Base-by-base conservation (phyloP, 805 yeast species). In the Maudiozyma barnettii region DNA sequence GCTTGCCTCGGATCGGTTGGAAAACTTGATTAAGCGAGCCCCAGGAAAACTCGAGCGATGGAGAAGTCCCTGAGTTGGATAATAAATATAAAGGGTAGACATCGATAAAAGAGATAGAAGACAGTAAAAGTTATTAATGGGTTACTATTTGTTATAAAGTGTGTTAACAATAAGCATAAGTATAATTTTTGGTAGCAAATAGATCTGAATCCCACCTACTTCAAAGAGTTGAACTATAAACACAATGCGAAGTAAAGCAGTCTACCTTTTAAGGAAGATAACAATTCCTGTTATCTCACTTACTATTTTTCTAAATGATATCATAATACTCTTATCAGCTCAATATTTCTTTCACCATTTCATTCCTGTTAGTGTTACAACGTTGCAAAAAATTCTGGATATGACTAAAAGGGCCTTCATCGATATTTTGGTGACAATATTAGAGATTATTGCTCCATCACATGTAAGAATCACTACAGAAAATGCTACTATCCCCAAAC, bases 381-480 rank as follows among this genome's bases (percentile, higher is more conserved):
- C 65, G 42, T 56, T 65, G 35, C 75, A 75, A 50, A 68, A 68
- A 3, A 54, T 74, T 49, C 56, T 82, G 38, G 72, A 76, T 49
- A 61, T 67, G 33, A 79, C 89, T 13, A 84, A 84, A 61, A 67
- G 65, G 31, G 72, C 73, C 23, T 85, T 84, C 55, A 68, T 85
- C 21, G 66, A 73, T 8, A 57, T 83, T 37, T 63, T 84, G 39
- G 69, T 77, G 0, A 71, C 77, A 16, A 64, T 79, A 35, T 61
- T 82, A 4, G 69, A 74, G 4, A 56, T 74, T 19, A 71, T 75
- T 3, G 75, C 80, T 12, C 81, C 86, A 0, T 71, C 79, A 12
- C 62, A 69, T 14, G 60, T 85, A 4, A 61, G 74, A 35, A 57
- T 85, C 10, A 72, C 84, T 0, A 73, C 75, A 42, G 77, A 65